Evolutionary conservation across 345 rosid species (phyloP).

Genomic region (Lenwebbia sp.): DNA sequence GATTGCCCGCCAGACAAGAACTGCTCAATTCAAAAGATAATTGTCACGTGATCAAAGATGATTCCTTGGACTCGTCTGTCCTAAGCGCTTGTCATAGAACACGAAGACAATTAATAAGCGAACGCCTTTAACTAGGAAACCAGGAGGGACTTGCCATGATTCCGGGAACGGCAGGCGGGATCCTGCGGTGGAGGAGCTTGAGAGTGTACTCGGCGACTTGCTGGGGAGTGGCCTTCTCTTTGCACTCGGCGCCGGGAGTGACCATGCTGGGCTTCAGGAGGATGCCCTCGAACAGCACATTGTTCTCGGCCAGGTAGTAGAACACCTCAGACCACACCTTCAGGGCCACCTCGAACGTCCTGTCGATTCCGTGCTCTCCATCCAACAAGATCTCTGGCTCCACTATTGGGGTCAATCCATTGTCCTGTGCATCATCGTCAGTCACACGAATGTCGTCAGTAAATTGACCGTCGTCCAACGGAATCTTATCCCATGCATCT

Average conservation of each 20-base stretch:
- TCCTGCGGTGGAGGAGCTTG: slow-evolving; percentile 75
- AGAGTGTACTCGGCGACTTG: slow-evolving; percentile 89
- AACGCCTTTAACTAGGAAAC: neutral
- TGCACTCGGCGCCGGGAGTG: slow-evolving; percentile 96
- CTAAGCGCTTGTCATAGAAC: neutral
- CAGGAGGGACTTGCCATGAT: slow-evolving; percentile 67
- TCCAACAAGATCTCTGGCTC: slow-evolving; percentile 98
- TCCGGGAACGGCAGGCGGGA: slow-evolving; percentile 94
- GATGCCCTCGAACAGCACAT: slow-evolving; percentile 92
- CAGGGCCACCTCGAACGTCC: slow-evolving; percentile 90
- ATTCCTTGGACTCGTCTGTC: neutral
- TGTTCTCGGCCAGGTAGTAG: slow-evolving; percentile 94
- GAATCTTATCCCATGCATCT: neutral
- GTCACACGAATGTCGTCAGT: neutral
- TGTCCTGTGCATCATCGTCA: slow-evolving; percentile 41
- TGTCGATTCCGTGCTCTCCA: slow-evolving; percentile 88
- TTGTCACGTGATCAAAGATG: neutral
- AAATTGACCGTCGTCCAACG: neutral
- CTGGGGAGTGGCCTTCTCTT: slow-evolving; percentile 71
- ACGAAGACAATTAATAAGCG: neutral
- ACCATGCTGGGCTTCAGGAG: slow-evolving; percentile 99
- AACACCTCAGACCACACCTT: slow-evolving; percentile 99
- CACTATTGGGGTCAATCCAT: slow-evolving; percentile 94
- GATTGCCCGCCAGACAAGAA: slow-evolving; percentile 99
- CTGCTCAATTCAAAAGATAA: slow-evolving; percentile 24